Base-by-base conservation (phyloP, 2,329 filamentous ascomycete genomes). In the Colletotrichum godetiae region DNA sequence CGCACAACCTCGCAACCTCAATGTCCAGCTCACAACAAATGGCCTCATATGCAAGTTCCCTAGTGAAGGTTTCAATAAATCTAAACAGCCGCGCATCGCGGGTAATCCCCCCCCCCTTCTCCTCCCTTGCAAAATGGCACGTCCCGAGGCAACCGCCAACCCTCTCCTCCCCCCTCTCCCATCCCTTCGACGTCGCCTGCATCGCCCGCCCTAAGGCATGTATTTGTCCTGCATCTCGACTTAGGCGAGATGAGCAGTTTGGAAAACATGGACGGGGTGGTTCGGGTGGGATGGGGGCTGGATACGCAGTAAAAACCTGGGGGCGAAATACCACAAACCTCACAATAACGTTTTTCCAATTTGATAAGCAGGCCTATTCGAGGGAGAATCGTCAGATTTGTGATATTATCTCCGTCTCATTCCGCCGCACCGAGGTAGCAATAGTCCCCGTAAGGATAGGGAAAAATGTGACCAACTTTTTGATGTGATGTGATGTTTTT, bases 171-270 rank as follows among this genome's bases (percentile, higher is more conserved):
- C 57, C 33, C 8, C n/a, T 35, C 13, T 4, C 31, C 65, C 27
- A n/a, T 15, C 67, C 59, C 33, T 35, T 27, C 42, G 27, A 15
- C 49, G 29, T 49, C 49, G 49, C 61, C 42, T 49, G 24, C 19
- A 37, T 7, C 35, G 33, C 31, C 58, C 31, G 46, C 46, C 58
- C 63, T 49, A 60, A 61, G 62, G 63, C 49, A 56, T 71, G 63
- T 67, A 22, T 72, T 19, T 67, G 64, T 52, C 68, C 56, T 72
- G 68, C 68, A 49, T 59, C 57, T 35, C 61, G 49, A 67, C 68
- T 19, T 72, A 72, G 46, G 57, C 68, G 68, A 72, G 64, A 72
- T 72, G 63, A 72, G 68, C 68, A 56, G 22, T 55, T 31, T 29
- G 6, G 15, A n/a, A 64, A 27, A 10, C n/a, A 7, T 3, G 42